Evolutionary conservation across 768 basidiomycete genomes (phyloP), one percentile per base, ranked within the genome.

Genomic region (Rhodotorula sphaerocarpa): DNA sequence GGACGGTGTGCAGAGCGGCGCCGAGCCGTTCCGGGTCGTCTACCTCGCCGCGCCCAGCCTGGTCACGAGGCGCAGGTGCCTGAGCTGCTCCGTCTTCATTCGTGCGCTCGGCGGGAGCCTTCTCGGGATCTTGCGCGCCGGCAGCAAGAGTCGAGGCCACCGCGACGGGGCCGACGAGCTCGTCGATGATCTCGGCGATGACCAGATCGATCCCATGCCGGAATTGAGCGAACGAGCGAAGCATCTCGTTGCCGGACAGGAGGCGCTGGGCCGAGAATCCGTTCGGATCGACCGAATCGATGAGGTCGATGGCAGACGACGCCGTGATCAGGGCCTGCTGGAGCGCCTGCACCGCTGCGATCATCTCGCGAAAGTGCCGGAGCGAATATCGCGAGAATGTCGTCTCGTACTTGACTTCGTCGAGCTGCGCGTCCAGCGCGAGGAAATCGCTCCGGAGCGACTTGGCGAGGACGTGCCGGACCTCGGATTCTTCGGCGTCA

Each of bases 151-250:
- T n/a, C 34, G 15, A 10, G 25, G 23, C 43, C 7, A 31, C 42
- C 11, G 48, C 54, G 20, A 50, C 54, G 0, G 36, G 39, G 12
- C 61, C 62, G 30, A 46, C 45, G n/a, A 69, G 50, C 50, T 59
- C 53, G 54, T 69, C 62, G 72, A 97, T 93, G 62, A 87, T 90
- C 74, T 90, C 92, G 41, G 92, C 77, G 73, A 97, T 88, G 72
- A 96, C 80, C 65, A 92, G 91, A 68, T 96, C 86, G 66, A 97
- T 88, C 50, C 93, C 90, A 63, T 89, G 90, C 80, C 90, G 92
- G 74, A 90, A 86, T 71, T 84, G 36, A 23, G 47, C 44, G 18
- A 69, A 69, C 18, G 66, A 54, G 16, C 42, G 85, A 63, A 87
- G 86, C 57, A 82, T 87, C 79, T 92, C 92, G 63, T 77, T 73